Conservation (phyloP, 352 stramenopile species). For the Globisporangium spiculum region DNA sequence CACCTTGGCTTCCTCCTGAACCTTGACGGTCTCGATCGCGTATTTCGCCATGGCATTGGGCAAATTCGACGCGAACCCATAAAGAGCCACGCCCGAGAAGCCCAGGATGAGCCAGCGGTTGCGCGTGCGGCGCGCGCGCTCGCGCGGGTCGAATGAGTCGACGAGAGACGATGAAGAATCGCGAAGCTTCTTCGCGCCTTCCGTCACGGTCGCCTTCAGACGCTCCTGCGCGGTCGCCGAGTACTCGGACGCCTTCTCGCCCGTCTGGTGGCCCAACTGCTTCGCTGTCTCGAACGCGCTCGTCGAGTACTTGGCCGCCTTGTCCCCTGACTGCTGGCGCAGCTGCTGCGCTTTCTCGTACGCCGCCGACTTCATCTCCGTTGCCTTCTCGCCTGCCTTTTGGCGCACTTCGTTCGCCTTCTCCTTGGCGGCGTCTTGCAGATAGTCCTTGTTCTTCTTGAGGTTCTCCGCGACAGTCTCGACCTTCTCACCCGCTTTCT, state of each 20-base stretch:
- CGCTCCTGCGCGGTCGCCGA: constrained; percentile 33
- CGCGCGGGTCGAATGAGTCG: constrained; percentile 50
- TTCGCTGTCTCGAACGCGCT: constrained; percentile 17
- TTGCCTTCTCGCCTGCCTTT: constrained; percentile 12
- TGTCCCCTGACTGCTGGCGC: constrained; percentile 16
- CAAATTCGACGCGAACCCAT: constrained; percentile 64
- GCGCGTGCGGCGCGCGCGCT: constrained; percentile 31
- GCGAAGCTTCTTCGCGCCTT: constrained; percentile 46
- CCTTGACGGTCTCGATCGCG: constrained; percentile 52
- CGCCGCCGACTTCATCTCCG: constrained; percentile 7
- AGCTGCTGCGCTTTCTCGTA: constrained; percentile 17
- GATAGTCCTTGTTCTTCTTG: constrained; percentile 38
- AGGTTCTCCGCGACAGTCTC: constrained; percentile 48
- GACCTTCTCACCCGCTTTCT: constrained; percentile 11
- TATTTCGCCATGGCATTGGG: constrained; percentile 72
- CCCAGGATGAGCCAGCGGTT: constrained; percentile 63
- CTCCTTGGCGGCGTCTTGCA: constrained; percentile 40
- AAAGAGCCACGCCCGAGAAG: constrained; percentile 64
- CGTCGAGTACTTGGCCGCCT: constrained; percentile 11
- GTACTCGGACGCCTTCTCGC: constrained; percentile 26
- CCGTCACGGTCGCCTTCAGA: constrained; percentile 31
- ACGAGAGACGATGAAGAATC: constrained; percentile 48
- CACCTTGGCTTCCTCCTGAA: constrained; percentile 43
- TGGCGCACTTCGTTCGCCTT: constrained; percentile 25
- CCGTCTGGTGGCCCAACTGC: constrained; percentile 21